Conservation (phyloP, 2,329 filamentous ascomycete genomes). For the Colletotrichum tofieldiae region DNA sequence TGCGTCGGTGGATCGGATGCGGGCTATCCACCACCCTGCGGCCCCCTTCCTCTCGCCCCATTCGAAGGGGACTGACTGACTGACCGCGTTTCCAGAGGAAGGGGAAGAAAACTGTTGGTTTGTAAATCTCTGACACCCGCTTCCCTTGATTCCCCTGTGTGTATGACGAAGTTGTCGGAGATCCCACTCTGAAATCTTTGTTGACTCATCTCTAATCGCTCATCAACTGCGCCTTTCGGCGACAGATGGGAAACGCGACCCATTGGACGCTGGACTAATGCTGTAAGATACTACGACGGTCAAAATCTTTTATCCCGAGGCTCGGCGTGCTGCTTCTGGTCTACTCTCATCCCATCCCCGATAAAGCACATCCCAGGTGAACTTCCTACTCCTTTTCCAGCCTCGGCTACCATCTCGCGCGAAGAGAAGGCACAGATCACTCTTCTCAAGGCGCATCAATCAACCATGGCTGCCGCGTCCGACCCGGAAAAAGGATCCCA, state of each 20-base stretch:
- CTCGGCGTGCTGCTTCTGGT: constrained; percentile 5
- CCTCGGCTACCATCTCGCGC: background rate
- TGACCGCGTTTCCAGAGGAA: constrained; percentile 1
- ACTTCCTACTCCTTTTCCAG: background rate
- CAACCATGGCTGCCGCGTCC: constrained; percentile 31
- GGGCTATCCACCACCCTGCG: constrained; percentile 24
- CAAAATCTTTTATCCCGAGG: constrained; percentile 23
- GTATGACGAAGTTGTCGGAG: background rate
- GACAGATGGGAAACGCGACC: background rate
- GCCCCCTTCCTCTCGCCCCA: background rate
- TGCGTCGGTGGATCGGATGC: constrained; percentile 39
- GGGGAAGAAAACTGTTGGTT: background rate
- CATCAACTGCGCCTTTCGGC: constrained; percentile 1
- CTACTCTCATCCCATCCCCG: background rate
- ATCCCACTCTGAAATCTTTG: background rate
- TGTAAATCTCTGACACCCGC: constrained; percentile 9
- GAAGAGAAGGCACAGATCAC: background rate
- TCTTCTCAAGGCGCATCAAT: background rate
- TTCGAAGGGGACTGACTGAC: background rate
- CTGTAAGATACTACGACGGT: constrained; percentile 20
- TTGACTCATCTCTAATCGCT: background rate
- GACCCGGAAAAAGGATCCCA: constrained; percentile 38
- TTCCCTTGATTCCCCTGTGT: background rate
- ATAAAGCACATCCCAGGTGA: background rate
- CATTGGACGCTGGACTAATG: background rate